Evolutionary conservation across 2,329 filamentous ascomycete genomes (phyloP).

Genomic region (Fusarium poae): DNA sequence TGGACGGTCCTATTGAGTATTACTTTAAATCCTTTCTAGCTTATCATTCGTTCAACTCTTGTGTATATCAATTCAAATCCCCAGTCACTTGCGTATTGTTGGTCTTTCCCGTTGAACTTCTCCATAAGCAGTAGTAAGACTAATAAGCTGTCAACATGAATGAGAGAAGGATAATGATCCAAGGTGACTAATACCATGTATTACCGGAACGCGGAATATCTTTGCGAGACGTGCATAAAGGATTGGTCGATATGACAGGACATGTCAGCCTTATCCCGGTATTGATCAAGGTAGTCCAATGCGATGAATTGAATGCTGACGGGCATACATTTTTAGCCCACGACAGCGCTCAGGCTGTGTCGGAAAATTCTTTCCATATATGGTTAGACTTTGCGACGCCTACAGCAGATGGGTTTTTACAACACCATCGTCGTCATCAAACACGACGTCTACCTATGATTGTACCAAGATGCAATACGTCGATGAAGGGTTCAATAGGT

Average conservation of each 20-base stretch:
- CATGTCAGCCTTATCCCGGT: no score
- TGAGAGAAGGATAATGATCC: rapidly evolving
- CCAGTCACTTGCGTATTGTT: rapidly evolving
- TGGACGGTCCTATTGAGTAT: no score
- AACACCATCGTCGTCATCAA: background rate
- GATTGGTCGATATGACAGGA: rapidly evolving
- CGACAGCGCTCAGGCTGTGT: constrained; percentile 18
- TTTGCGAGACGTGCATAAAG: background rate
- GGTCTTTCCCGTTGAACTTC: rapidly evolving
- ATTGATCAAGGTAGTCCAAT: background rate
- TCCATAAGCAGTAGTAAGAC: background rate
- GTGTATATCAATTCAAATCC: rapidly evolving
- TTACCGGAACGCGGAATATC: background rate
- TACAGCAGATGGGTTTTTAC: background rate
- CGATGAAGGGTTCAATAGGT: background rate
- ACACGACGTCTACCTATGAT: background rate
- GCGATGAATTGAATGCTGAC: background rate
- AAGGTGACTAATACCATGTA: rapidly evolving
- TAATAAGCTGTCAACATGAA: no score
- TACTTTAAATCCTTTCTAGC: no score
- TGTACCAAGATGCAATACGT: background rate
- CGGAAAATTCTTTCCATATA: background rate
- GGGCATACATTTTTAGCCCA: background rate
- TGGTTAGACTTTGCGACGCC: constrained; percentile 27
- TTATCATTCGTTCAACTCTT: rapidly evolving